phyloP scores from a whole-genome alignment of 1,284 basidiomycete species.

The Apiotrichum laibachii region DNA sequence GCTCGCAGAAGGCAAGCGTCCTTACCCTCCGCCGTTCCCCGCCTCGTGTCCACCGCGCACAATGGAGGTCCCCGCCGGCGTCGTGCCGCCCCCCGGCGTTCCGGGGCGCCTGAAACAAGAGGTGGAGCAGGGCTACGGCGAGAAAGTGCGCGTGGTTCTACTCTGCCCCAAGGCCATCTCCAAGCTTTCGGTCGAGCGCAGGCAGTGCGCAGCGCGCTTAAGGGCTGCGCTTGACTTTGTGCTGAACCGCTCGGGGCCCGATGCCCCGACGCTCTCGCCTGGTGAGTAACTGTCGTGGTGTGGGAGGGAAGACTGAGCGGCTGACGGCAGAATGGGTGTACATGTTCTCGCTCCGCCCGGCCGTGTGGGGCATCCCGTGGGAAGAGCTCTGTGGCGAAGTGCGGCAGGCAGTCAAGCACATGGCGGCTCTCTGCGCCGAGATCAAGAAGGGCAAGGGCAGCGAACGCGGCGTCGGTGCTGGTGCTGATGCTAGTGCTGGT shows the following conservation, averaged over 20 bases:
- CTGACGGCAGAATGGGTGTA: conserved; percentile 6
- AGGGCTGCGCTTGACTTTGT: conserved; percentile 20
- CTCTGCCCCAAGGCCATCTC: conserved; percentile 11
- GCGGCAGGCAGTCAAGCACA: background rate
- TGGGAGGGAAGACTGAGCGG: conserved; percentile 2
- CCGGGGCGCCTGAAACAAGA: too few species aligned
- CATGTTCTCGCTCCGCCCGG: conserved; percentile 6
- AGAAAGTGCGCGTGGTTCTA: conserved; percentile 3
- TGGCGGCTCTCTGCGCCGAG: background rate
- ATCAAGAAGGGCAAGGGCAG: background rate
- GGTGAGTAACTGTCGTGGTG: background rate
- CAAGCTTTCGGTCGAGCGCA: conserved; percentile 28
- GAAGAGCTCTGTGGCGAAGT: conserved; percentile 5
- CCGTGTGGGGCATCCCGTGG: conserved; percentile 10
- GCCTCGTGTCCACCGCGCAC: too few species aligned
- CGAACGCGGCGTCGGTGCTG: background rate
- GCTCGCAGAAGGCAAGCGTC: too few species aligned
- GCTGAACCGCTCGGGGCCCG: background rate
- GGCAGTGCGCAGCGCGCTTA: conserved; percentile 15
- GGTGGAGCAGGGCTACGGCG: background rate
- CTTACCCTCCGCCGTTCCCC: too few species aligned
- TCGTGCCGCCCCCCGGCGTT: too few species aligned
- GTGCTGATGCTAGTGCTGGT: too few species aligned
- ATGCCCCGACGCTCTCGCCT: background rate
- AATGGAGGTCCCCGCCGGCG: too few species aligned